These are phyloP conservation scores for Fraxinus platypoda DNA, from an alignment of 305 asterid species.

Conservation along the genomic window DNA sequence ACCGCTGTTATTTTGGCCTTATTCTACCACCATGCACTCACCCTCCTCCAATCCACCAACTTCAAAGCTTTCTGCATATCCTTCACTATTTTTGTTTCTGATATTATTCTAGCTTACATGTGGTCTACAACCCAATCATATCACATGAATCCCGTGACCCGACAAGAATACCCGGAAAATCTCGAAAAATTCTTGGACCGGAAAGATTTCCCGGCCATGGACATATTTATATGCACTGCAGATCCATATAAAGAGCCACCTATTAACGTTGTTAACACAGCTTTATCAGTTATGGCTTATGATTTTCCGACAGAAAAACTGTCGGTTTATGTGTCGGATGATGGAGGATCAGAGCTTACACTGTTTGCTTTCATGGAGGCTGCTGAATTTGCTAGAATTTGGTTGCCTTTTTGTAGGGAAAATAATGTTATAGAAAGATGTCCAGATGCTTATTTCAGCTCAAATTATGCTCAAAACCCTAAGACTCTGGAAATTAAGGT, in stretches of 20 bases:
- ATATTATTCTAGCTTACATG: slow-evolving; percentile 59
- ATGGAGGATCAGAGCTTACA: slow-evolving; percentile 77
- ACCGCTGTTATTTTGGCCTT: slow-evolving; percentile 39
- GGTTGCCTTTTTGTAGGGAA: slow-evolving; percentile 74
- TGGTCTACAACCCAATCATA: slow-evolving; percentile 58
- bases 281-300: slow-evolving; percentile 78
- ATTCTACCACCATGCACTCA: slow-evolving; percentile 45
- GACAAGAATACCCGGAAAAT: slow-evolving; percentile 44
- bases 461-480: slow-evolving; percentile 27
- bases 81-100: slow-evolving; percentile 46
- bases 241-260: slow-evolving; percentile 89
- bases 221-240: slow-evolving; percentile 82
- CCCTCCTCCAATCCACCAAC: slow-evolving; percentile 36
- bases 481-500: slow-evolving; percentile 51
- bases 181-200: slow-evolving; percentile 26
- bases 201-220: slow-evolving; percentile 52
- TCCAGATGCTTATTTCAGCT: slow-evolving; percentile 53
- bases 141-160: slow-evolving; percentile 59
- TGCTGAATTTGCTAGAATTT: slow-evolving; percentile 54
- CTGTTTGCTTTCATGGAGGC: slow-evolving; percentile 85
- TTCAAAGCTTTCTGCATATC: slow-evolving; percentile 29
- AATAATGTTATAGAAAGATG: slow-evolving; percentile 48
- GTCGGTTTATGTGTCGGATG: slow-evolving; percentile 78
- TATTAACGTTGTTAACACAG: slow-evolving; percentile 61
- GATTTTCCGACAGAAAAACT: slow-evolving; percentile 73